Conservation (phyloP, 2,329 filamentous ascomycete species). For the Colletotrichum liaoningense region DNA sequence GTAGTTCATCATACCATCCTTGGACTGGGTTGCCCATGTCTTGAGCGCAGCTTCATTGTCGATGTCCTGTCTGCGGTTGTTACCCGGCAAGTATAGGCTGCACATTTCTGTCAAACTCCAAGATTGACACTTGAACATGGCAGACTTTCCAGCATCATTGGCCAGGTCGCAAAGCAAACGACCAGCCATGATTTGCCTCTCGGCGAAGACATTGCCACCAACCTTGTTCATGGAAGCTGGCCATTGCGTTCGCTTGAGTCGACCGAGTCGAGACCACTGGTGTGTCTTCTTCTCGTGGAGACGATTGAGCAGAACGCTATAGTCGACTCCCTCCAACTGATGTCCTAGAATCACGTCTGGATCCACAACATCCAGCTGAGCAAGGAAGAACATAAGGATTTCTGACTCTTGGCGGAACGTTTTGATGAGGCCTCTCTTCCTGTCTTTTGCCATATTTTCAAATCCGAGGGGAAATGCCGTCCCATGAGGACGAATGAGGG, state of each 20-base stretch:
- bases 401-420: slow-evolving; percentile 87
- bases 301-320: slow-evolving; percentile 88
- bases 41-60: slow-evolving; percentile 90
- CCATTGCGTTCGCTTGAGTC: slow-evolving; percentile 87
- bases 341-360: slow-evolving; percentile 96
- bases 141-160: slow-evolving; percentile 96
- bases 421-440: slow-evolving; percentile 81
- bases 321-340: slow-evolving; percentile 96
- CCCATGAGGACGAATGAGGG: slow-evolving; percentile 81
- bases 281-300: slow-evolving; percentile 91
- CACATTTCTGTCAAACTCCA: slow-evolving; percentile 99
- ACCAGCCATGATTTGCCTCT: slow-evolving; percentile 89
- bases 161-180: slow-evolving; percentile 92
- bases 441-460: slow-evolving; percentile 77
- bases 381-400: slow-evolving; percentile 88
- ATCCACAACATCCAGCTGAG: slow-evolving; percentile 87
- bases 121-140: slow-evolving; percentile 97
- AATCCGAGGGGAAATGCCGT: slow-evolving; percentile 87
- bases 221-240: slow-evolving; percentile 87
- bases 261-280: slow-evolving; percentile 93
- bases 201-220: slow-evolving; percentile 91
- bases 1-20: slow-evolving; percentile 91
- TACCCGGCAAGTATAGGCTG: slow-evolving; percentile 82
- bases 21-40: slow-evolving; percentile 82
- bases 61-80: slow-evolving; percentile 81